A percentile compares a stretch with the other conserved stretches of the same genome.
Conservation (phyloP, 495 filamentous ascomycete species). For the Daldinia vernicosa region DNA sequence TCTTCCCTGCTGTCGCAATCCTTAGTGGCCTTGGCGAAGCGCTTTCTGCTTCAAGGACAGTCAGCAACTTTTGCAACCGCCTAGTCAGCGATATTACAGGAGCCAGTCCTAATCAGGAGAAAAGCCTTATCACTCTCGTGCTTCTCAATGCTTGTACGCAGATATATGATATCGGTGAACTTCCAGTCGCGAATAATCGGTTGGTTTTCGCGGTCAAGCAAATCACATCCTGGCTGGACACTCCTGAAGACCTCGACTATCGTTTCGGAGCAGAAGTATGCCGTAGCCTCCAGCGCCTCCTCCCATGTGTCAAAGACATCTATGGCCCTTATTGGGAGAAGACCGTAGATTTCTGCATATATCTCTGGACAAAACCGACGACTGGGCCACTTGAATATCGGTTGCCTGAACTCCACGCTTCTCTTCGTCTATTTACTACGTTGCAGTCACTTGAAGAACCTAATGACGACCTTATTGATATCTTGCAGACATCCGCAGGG, state of each 20-base stretch:
- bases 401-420: conserved; percentile 71
- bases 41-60: conserved; percentile 52
- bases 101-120: conserved; percentile 46
- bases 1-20: conserved; percentile 60
- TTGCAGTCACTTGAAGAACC: conserved; percentile 68
- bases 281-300: conserved; percentile 67
- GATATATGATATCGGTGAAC: conserved; percentile 54
- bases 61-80: conserved; percentile 61
- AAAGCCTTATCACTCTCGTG: conserved; percentile 52
- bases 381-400: conserved; percentile 45
- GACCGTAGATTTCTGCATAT: conserved; percentile 64
- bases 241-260: conserved; percentile 55
- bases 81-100: conserved; percentile 64
- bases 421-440: conserved; percentile 72
- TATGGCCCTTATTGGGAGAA: conserved; percentile 89
- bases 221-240: conserved; percentile 72
- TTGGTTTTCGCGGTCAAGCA: conserved; percentile 84
- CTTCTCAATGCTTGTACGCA: conserved; percentile 56
- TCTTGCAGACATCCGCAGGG: conserved; percentile 63
- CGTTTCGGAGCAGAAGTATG: conserved; percentile 68
- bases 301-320: conserved; percentile 76
- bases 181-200: conserved; percentile 77
- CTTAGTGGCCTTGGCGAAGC: conserved; percentile 62
- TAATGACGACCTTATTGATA: conserved; percentile 88
- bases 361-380: conserved; percentile 60